Evolutionary conservation across 345 rosid genomes (phyloP), one percentile per base, ranked within the genome.

Genomic region (Citrus cavaleriei): DNA sequence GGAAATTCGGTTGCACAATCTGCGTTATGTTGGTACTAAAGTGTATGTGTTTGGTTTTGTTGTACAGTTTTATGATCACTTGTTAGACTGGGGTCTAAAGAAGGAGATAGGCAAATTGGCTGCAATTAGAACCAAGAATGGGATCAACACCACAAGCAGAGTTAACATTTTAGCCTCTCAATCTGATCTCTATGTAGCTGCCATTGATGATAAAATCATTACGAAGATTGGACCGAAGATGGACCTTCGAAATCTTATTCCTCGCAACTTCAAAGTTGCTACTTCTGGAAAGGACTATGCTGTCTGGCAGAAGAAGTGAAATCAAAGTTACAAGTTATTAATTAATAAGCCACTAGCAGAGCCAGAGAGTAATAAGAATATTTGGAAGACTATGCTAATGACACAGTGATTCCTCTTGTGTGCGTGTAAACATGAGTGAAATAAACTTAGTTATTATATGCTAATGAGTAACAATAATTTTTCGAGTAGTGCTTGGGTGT

Each of bases 51-150:
- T 40, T 40, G 46, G 13, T 40, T 0, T 3, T 55, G n/a, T 30
- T 54, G 22, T 82, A 80, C 86, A 95, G 97, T 95, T 95, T 59
- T 95, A 89, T 80, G 92, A 91, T 79, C 98, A 93, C 86, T 89
- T 91, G 84, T 84, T 91, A 35, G 94, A 88, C 30, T 83, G 85
- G 92, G 93, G 89, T 25, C 81, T 87, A 28, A 93, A 92, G 87
- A 90, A 85, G 30, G 81, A 84, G 67, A 91, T 95, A 27, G 46
- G 55, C 5, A 90, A 85, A 63, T 60, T 95, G 84, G 87, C 78
- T 1, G 78, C 80, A 21, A 84, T 91, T 1, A 86, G 94, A 84
- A 83, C 25, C 24, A 83, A 78, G 37, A 82, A 81, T 62, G 83
- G 89, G 70, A 91, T 95, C 81, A 51, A 77, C 21, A 78, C 76